Percentiles rank a stretch among this genome's conserved stretches.
These are phyloP conservation scores for Chlorella variabilis DNA, from an alignment of 163 green algal genomes.

Conservation along the genomic window DNA sequence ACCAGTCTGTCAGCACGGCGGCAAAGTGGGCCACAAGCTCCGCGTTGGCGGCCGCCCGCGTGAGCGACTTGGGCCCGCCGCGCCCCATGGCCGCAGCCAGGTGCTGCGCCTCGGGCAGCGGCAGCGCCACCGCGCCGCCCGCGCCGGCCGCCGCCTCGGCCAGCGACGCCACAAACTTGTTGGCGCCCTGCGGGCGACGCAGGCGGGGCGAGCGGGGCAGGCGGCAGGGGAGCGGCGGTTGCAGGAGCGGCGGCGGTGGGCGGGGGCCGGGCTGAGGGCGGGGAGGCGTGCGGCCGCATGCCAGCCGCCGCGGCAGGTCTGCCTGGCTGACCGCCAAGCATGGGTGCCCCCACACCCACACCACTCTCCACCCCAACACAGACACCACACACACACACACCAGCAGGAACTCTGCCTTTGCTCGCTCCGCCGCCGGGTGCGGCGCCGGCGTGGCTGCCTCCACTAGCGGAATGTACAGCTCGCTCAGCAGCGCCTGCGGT, in stretches of 20 bases:
- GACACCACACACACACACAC: not conserved
- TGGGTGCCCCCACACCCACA: not conserved
- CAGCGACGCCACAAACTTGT: slow-evolving; percentile 76
- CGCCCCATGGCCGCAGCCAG: slow-evolving; percentile 65
- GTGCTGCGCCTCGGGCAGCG: slow-evolving; percentile 68
- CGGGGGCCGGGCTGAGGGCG: too few relatives aligned
- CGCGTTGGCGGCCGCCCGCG: slow-evolving; percentile 65
- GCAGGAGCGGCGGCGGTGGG: too few relatives aligned
- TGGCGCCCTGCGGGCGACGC: slow-evolving; percentile 29
- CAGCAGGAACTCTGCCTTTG: slow-evolving; percentile 33
- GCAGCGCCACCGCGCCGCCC: slow-evolving; percentile 72
- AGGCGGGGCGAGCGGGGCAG: too few relatives aligned
- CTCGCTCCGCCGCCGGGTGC: not conserved
- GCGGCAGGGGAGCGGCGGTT: not conserved
- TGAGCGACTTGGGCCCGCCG: slow-evolving; percentile 63
- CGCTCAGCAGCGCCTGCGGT: slow-evolving; percentile 19
- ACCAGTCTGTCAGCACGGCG: slow-evolving; percentile 78
- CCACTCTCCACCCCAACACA: too few relatives aligned
- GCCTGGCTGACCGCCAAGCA: too few relatives aligned
- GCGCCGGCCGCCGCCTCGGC: slow-evolving; percentile 75
- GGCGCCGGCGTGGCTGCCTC: not conserved
- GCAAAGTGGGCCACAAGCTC: slow-evolving; percentile 58
- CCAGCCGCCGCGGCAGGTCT: too few relatives aligned
- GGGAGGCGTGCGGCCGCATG: too few relatives aligned
- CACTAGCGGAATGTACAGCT: slow-evolving; percentile 29